These are phyloP conservation scores for Chimonanthus praecox DNA, from an alignment of 164 flowering plant genomes.

Conservation along the genomic window DNA sequence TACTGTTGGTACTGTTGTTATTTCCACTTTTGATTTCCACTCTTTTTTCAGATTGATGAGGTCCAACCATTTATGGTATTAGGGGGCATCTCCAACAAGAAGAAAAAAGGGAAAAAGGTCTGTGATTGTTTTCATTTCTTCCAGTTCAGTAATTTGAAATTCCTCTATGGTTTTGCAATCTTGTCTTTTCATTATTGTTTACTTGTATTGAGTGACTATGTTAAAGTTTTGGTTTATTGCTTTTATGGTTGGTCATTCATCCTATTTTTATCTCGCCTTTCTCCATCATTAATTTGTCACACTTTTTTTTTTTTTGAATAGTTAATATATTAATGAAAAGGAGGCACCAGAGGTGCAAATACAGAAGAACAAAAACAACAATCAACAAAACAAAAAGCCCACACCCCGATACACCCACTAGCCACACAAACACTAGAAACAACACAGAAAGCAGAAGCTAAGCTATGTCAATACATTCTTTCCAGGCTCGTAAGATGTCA, in stretches of 20 bases:
- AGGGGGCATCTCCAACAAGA: slow-evolving; percentile 65
- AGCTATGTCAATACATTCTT: too few relatives aligned
- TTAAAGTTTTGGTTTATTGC: neutral
- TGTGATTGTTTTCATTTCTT: slow-evolving; percentile 6
- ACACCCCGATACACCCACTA: too few relatives aligned
- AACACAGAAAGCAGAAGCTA: too few relatives aligned
- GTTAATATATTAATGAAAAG: neutral
- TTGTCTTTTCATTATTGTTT: neutral
- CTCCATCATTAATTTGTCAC: neutral
- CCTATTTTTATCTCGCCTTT: neutral
- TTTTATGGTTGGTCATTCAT: neutral
- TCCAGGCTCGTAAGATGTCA: too few relatives aligned
- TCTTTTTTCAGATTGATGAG: slow-evolving; percentile 62
- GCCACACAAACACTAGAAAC: too few relatives aligned
- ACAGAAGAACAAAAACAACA: too few relatives aligned
- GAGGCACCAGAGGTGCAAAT: too few relatives aligned
- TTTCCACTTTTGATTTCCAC: neutral
- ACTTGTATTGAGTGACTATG: neutral
- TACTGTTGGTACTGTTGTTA: neutral
- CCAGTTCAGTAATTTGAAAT: neutral
- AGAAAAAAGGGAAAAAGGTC: slow-evolving; percentile 59
- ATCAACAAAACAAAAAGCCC: too few relatives aligned
- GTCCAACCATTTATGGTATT: slow-evolving; percentile 61
- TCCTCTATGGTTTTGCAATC: neutral
- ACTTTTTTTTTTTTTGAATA: neutral